These are phyloP conservation scores for Teunomyces barrocoloradensis DNA, from an alignment of 805 yeast species.

Conservation along the genomic window DNA sequence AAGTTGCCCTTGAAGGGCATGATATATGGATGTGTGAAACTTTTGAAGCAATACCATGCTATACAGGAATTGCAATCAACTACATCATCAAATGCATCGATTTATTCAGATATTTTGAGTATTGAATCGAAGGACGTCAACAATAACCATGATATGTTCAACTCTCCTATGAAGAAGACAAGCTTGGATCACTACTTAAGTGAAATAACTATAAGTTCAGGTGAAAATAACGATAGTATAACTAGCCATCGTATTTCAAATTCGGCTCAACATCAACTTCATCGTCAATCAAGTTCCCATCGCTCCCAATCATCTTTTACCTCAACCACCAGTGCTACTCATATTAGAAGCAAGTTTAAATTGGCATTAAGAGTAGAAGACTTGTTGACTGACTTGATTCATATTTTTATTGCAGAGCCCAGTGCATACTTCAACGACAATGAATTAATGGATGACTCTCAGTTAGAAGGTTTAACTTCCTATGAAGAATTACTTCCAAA, in stretches of 20 bases:
- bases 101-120: slow-evolving; percentile 4
- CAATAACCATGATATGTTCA: neutral
- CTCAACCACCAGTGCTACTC: neutral
- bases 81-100: slow-evolving; percentile 5
- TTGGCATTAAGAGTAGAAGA: slow-evolving; percentile 17
- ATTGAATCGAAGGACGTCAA: slow-evolving; percentile 4
- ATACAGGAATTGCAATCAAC: neutral
- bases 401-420: slow-evolving; percentile 33
- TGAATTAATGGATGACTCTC: slow-evolving; percentile 18
- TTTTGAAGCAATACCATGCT: slow-evolving; percentile 16
- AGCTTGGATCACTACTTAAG: slow-evolving; percentile 17
- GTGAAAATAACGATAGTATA: neutral
- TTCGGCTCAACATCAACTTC: neutral
- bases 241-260: neutral
- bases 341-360: slow-evolving; percentile 1
- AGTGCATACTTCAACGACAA: slow-evolving; percentile 30
- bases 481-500: slow-evolving; percentile 11
- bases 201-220: slow-evolving; percentile 5
- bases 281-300: slow-evolving; percentile 3
- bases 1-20: slow-evolving; percentile 23
- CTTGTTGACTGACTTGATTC: slow-evolving; percentile 30
- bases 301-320: neutral
- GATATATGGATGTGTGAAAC: slow-evolving; percentile 23
- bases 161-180: slow-evolving; percentile 11
- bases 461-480: slow-evolving; percentile 7